These are phyloP conservation scores for Rhipidocladum racemiflorum DNA, from an alignment of 176 grass and related monocot genomes.

Conservation along the genomic window DNA sequence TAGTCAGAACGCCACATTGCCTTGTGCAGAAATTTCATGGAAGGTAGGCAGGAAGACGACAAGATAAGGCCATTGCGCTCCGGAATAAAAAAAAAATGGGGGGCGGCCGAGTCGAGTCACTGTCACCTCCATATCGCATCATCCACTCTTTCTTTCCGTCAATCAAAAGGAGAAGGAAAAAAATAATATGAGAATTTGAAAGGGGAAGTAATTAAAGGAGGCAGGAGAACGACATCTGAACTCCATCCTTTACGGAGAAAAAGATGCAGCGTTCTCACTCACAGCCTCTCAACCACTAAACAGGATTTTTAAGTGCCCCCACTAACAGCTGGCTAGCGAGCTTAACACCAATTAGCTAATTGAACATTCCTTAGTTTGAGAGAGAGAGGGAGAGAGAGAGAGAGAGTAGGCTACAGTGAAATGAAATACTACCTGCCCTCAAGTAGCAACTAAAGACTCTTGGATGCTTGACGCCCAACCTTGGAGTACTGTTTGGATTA, in stretches of 20 bases:
- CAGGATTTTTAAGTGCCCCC: not conserved
- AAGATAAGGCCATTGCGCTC: not conserved
- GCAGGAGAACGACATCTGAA: constrained; percentile 30
- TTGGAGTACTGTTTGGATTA: not conserved
- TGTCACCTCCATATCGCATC: constrained; percentile 10
- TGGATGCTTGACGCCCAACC: not conserved
- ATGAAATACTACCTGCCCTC: too few species aligned
- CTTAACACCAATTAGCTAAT: not conserved
- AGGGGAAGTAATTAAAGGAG: not conserved
- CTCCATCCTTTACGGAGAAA: constrained; percentile 18
- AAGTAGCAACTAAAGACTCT: too few species aligned
- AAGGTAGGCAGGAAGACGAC: not conserved
- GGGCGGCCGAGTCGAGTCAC: not conserved
- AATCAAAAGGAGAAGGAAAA: constrained; percentile 7
- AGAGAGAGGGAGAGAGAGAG: too few species aligned
- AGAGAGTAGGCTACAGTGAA: too few species aligned
- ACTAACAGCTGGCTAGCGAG: not conserved
- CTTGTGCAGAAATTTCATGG: not conserved
- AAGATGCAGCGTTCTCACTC: constrained; percentile 1
- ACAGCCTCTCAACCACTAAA: constrained; percentile 4
- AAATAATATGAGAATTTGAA: not conserved
- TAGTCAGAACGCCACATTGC: not conserved
- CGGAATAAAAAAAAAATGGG: constrained; percentile 8
- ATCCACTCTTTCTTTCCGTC: constrained; percentile 15
- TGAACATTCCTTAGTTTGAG: not conserved